Base-by-base conservation (phyloP, 148 eudicot species). In the Silene conica region DNA sequence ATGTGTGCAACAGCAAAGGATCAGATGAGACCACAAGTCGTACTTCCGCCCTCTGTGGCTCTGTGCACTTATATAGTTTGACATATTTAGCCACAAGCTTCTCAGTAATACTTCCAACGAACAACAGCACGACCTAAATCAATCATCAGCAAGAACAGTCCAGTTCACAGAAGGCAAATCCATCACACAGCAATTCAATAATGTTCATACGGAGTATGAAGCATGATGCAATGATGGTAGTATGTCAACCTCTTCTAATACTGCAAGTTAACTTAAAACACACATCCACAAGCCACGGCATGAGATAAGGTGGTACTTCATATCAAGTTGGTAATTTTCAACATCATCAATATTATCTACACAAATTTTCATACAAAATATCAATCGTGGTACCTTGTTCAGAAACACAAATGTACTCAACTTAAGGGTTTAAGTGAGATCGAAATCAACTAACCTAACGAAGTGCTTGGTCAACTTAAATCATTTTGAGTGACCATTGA, bases 101-200 rank as follows among this genome's bases (percentile, higher is more conserved):
- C 84, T 96, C 94, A 79, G 94, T 86, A 70, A 86, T 77, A 34
- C 96, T 96, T 58, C 97, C 99, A 84, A 96, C 18, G 97, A 92
- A 72, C 97, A 92, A 70, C 99, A 96, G 67, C 97, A 96, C 63
- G 85, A 67, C 70, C 97, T 97, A 86, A 96, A 96, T 97, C 99
- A 96, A 71, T 96, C 92, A 81, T 92, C 99, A 63, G 99, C 96
- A 61, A 75, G 88, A 78, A 90, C 99, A 63, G 87, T 84, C 99
- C 96, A 96, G 83, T 92, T 88, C 52, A 83, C 86, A 71, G 97
- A 96, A 58, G 97, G 99, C 92, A 92, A 77, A 73, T 95, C 97
- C 74, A 84, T 80, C 69, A 96, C 87, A 54, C 74, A 76, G 79
- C 99, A 92, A 31, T 31, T 31, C 34, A 31, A 84, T 69, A 85